Percentiles rank a stretch among this genome's conserved stretches.
These are phyloP conservation scores for Globisporangium megalacanthum DNA, from an alignment of 352 stramenopile species.

Conservation along the genomic window DNA sequence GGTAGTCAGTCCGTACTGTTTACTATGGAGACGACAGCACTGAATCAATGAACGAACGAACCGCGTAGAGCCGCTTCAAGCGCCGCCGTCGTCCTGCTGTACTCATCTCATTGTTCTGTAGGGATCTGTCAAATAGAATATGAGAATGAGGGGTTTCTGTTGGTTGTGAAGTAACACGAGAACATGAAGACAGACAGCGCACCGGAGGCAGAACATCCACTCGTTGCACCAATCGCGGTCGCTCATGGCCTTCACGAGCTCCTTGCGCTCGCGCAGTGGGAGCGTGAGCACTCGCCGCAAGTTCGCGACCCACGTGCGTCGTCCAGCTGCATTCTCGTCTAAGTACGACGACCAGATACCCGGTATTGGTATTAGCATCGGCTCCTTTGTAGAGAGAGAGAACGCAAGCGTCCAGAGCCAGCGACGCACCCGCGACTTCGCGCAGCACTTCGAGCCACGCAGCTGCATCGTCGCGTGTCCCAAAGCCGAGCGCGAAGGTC, in stretches of 20 bases:
- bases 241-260: constrained; percentile 50
- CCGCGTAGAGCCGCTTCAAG: constrained; percentile 54
- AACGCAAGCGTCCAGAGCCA: background rate
- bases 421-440: constrained; percentile 36
- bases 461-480: constrained; percentile 28
- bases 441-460: constrained; percentile 62
- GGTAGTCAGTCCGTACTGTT: too few species aligned
- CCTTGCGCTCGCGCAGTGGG: constrained; percentile 35
- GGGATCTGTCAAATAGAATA: constrained; percentile 13
- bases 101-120: constrained; percentile 33
- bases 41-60: constrained; percentile 11
- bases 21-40: too few species aligned
- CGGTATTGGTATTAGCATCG: too few species aligned
- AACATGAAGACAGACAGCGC: background rate
- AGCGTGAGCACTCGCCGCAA: constrained; percentile 50
- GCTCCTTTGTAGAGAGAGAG: background rate
- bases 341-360: background rate
- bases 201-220: constrained; percentile 73
- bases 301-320: constrained; percentile 60
- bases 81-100: constrained; percentile 36
- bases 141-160: background rate
- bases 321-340: constrained; percentile 69
- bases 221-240: constrained; percentile 77
- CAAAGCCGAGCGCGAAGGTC: constrained; percentile 48
- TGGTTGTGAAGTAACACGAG: background rate